Percentiles rank a stretch among this genome's conserved stretches.
These are phyloP conservation scores for Jaapia argillacea DNA, from an alignment of 768 basidiomycete genomes.

Conservation along the genomic window DNA sequence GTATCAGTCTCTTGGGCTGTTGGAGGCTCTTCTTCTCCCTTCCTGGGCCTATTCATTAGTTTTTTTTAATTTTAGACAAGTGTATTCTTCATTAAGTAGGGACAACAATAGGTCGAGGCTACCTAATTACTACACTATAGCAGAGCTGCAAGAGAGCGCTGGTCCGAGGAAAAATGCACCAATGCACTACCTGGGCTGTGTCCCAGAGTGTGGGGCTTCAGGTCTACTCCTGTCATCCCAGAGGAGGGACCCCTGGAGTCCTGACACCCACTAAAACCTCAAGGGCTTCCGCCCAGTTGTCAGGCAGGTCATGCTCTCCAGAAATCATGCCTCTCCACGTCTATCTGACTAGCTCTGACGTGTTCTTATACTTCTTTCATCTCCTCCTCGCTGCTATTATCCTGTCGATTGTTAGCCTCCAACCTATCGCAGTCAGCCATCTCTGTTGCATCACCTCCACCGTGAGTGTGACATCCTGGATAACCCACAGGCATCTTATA, in stretches of 20 bases:
- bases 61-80: not conserved
- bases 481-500: constrained; percentile 16
- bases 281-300: not conserved
- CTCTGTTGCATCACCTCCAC: not conserved
- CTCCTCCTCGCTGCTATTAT: not conserved
- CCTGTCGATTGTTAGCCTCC: not conserved
- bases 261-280: constrained; percentile 5
- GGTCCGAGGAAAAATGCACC: not conserved
- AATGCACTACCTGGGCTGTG: not conserved
- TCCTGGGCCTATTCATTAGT: too few relatives aligned
- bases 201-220: not conserved
- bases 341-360: not conserved
- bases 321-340: not conserved
- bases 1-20: too few relatives aligned
- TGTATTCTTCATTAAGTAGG: not conserved
- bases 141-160: not conserved
- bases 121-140: not conserved
- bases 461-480: constrained; percentile 1
- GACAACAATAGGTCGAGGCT: not conserved
- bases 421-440: not conserved
- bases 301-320: not conserved
- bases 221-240: not conserved
- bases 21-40: too few relatives aligned
- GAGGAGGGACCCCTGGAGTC: not conserved
- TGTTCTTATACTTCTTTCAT: not conserved